Conservation (phyloP, 2,329 filamentous ascomycete species). For the Sphaerulina musiva region DNA sequence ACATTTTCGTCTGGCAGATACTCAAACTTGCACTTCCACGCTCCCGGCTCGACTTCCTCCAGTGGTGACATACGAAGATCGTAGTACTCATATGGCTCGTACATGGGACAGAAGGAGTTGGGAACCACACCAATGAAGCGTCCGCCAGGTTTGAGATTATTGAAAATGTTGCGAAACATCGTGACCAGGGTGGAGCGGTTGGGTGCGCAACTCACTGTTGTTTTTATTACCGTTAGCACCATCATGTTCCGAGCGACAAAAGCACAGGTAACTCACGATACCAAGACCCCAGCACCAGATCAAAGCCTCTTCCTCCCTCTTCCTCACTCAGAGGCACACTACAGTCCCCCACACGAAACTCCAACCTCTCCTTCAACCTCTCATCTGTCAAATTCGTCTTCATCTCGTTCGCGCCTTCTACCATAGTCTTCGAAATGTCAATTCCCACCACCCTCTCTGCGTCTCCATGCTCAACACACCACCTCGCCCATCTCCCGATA, state of each 20-base stretch:
- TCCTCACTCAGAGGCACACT: not conserved
- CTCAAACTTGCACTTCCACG: constrained; percentile 1
- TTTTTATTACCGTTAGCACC: not conserved
- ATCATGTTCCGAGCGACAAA: not conserved
- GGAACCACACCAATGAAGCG: constrained; percentile 5
- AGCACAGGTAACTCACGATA: not conserved
- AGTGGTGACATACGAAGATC: not conserved
- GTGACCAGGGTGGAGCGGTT: constrained; percentile 3
- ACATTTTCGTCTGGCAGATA: not conserved
- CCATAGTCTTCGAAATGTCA: constrained; percentile 6
- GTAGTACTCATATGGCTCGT: not conserved
- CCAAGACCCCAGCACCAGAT: constrained; percentile 10
- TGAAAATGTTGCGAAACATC: constrained; percentile 8
- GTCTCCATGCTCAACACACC: constrained; percentile 9
- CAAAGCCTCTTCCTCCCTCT: not conserved
- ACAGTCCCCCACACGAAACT: not conserved
- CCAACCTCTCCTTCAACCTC: not conserved
- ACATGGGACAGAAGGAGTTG: constrained; percentile 4
- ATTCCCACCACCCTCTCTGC: constrained; percentile 11
- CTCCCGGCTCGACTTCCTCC: not conserved
- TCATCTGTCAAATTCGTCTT: not conserved
- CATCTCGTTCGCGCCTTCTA: constrained; percentile 3
- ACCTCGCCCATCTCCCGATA: constrained; percentile 9
- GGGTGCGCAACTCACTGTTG: not conserved
- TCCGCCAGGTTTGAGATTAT: constrained; percentile 6